Conservation (phyloP, 208 protist genomes). For the Trichomonas tenax region DNA sequence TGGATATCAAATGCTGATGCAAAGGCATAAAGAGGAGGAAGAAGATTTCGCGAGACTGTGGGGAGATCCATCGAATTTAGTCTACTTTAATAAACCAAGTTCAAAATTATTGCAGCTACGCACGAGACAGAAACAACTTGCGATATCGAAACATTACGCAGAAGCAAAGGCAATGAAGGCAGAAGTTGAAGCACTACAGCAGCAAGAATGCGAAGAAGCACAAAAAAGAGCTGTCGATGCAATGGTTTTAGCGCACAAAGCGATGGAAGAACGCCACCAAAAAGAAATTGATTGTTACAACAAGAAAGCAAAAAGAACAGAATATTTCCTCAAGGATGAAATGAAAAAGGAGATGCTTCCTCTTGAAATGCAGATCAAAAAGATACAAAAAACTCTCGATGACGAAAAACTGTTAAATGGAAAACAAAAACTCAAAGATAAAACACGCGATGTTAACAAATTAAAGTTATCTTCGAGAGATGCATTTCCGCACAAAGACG, state of each 20-base stretch:
- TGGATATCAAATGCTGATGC: neutral
- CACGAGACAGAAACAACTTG: neutral
- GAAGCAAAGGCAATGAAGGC: neutral
- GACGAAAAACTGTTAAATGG: neutral
- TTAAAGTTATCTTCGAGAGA: neutral
- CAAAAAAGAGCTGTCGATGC: neutral
- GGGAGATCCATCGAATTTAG: neutral
- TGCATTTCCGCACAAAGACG: neutral
- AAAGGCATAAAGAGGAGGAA: neutral
- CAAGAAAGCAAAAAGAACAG: neutral
- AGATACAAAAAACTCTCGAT: neutral
- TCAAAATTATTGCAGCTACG: neutral
- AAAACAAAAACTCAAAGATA: neutral
- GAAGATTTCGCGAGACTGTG: neutral
- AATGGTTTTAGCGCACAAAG: neutral
- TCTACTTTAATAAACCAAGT: neutral
- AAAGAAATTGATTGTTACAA: neutral
- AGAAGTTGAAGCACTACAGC: neutral
- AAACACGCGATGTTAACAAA: neutral
- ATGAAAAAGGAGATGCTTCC: neutral
- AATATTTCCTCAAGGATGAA: neutral
- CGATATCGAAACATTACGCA: neutral
- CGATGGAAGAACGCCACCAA: neutral
- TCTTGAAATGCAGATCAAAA: conserved; percentile 4
- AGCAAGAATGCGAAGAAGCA: neutral